Percentiles rank a stretch among this genome's conserved stretches.
Conservation (phyloP, 116 monocot genomes). For the Cymodocea nodosa region DNA sequence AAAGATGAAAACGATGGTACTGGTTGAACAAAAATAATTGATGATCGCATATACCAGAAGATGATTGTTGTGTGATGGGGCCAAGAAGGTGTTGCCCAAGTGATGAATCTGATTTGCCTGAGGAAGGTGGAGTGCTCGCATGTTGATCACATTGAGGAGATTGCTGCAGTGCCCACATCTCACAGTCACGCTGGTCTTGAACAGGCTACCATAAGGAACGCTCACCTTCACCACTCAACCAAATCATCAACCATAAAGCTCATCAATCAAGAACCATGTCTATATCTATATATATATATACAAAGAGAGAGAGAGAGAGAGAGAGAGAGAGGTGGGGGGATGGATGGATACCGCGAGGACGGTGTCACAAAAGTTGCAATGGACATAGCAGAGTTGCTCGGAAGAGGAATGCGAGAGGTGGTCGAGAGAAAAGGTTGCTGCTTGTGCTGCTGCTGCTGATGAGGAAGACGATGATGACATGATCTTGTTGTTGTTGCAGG, state of each 20-base stretch:
- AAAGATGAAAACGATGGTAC: not conserved
- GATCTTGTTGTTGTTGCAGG: not conserved
- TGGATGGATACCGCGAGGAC: slow-evolving; percentile 49
- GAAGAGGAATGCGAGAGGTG: slow-evolving; percentile 51
- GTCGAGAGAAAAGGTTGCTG: slow-evolving; percentile 47
- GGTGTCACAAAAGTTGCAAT: slow-evolving; percentile 92
- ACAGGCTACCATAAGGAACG: slow-evolving; percentile 80
- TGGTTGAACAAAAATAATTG: not conserved
- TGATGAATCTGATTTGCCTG: slow-evolving; percentile 47
- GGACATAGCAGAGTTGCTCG: slow-evolving; percentile 62
- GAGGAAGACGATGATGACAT: slow-evolving; percentile 10
- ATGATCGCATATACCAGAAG: slow-evolving; percentile 31
- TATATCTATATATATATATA: not conserved
- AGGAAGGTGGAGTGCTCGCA: slow-evolving; percentile 60
- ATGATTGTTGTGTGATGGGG: slow-evolving; percentile 30
- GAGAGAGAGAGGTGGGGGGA: not conserved
- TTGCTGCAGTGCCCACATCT: slow-evolving; percentile 97
- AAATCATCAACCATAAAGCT: not conserved
- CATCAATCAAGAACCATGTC: not conserved
- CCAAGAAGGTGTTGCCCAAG: slow-evolving; percentile 39
- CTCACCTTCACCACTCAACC: slow-evolving; percentile 49
- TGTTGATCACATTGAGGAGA: slow-evolving; percentile 80
- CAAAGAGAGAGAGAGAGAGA: slow-evolving; percentile 3
- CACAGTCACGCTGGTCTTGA: slow-evolving; percentile 88
- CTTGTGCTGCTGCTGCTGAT: no score